These are phyloP conservation scores for Cryptococcus amylolentus DNA, from an alignment of 1,284 basidiomycete species.

Conservation along the genomic window DNA sequence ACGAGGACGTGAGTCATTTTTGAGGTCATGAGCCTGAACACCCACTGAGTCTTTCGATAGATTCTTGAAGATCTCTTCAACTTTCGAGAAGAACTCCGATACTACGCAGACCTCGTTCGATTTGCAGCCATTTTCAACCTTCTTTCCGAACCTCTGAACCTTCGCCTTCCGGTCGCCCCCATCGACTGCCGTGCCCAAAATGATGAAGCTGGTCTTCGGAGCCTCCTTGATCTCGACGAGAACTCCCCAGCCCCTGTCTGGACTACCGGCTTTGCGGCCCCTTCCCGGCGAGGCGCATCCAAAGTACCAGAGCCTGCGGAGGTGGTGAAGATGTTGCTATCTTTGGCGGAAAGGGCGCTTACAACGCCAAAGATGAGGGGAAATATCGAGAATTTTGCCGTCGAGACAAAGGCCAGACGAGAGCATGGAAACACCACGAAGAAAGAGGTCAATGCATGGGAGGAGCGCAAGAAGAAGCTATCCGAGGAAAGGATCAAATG, in stretches of 20 bases:
- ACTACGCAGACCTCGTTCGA: conserved; percentile 41
- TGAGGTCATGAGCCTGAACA: too few species aligned
- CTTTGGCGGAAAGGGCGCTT: conserved; percentile 27
- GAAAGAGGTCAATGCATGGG: conserved; percentile 26
- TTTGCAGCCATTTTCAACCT: conserved; percentile 31
- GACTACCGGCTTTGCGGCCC: conserved; percentile 22
- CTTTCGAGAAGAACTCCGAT: conserved; percentile 39
- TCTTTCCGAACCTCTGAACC: conserved; percentile 17
- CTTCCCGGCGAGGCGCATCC: conserved; percentile 33
- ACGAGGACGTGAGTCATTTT: conserved; percentile 19
- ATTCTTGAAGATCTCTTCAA: conserved; percentile 17
- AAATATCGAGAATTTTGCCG: conserved; percentile 22
- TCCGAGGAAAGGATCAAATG: conserved; percentile 22
- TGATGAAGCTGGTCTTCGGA: conserved; percentile 27
- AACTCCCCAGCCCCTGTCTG: conserved; percentile 27
- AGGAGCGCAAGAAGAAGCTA: conserved; percentile 32
- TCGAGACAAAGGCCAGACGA: conserved; percentile 21
- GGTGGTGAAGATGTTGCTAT: conserved; percentile 42
- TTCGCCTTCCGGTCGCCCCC: conserved; percentile 19
- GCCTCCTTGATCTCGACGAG: conserved; percentile 28
- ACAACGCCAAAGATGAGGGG: conserved; percentile 19
- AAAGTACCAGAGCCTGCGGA: conserved; percentile 32
- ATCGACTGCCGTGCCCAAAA: conserved; percentile 11
- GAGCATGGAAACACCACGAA: conserved; percentile 13
- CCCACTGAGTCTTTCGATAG: conserved; percentile 7